Conservation (phyloP, 768 basidiomycete species). For the Boletus speciosus region DNA sequence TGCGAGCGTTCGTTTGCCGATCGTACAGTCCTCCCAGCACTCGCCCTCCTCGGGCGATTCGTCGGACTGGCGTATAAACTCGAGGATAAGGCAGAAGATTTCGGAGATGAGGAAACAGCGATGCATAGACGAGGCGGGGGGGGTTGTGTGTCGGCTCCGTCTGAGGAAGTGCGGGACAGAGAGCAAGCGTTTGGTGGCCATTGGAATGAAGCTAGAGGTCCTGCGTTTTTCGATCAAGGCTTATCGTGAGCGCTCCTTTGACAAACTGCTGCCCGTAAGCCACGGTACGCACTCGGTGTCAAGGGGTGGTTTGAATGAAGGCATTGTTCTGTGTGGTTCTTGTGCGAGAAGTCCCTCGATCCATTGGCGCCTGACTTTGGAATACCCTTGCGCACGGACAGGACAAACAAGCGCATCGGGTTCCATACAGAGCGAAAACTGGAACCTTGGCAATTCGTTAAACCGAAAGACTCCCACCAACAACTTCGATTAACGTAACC, state of each 20-base stretch:
- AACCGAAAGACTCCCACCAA: neutral
- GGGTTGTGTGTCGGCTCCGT: neutral
- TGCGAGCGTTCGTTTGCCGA: constrained; percentile 12
- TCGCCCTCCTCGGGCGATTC: neutral
- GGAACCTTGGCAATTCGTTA: neutral
- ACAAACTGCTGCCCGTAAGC: neutral
- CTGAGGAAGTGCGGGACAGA: neutral
- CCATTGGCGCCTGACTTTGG: neutral
- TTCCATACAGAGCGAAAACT: neutral
- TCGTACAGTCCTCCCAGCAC: neutral
- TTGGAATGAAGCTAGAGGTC: neutral
- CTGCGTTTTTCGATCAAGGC: neutral
- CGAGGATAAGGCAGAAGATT: constrained; percentile 11
- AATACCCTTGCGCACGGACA: neutral
- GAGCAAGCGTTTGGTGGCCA: neutral
- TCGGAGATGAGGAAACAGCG: constrained; percentile 13
- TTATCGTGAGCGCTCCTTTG: neutral
- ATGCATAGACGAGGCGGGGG: neutral
- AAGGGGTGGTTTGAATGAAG: neutral
- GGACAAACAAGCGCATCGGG: neutral
- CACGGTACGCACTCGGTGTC: neutral
- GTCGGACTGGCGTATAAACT: constrained; percentile 3
- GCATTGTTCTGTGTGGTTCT: neutral
- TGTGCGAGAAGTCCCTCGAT: neutral
- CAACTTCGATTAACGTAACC: neutral